Evolutionary conservation across 495 filamentous ascomycete species (phyloP).

Genomic region (Daldinia decipiens): DNA sequence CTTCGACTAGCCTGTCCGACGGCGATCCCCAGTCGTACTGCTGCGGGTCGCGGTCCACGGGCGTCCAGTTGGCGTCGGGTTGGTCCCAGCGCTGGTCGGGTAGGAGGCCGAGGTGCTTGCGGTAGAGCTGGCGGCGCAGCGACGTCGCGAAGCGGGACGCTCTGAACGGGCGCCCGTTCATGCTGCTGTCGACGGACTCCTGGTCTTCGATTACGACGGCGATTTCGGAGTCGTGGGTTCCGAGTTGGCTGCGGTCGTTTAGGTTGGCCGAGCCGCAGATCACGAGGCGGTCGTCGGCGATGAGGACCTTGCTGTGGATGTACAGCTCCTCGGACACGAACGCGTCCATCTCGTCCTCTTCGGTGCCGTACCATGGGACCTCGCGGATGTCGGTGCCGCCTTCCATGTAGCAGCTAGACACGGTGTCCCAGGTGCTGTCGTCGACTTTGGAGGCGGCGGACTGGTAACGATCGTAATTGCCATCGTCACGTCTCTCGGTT

Average conservation of each 20-base stretch:
- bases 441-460: constrained; percentile 65
- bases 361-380: constrained; percentile 81
- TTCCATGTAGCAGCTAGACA: constrained; percentile 87
- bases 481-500: constrained; percentile 15
- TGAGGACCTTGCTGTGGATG: constrained; percentile 91
- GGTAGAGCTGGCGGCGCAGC: constrained; percentile 85
- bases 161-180: constrained; percentile 75
- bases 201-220: constrained; percentile 85
- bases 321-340: constrained; percentile 96
- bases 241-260: constrained; percentile 93
- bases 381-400: constrained; percentile 76
- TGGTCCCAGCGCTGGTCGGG: constrained; percentile 71
- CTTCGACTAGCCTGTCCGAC: constrained; percentile 77
- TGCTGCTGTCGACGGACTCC: constrained; percentile 71
- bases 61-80: constrained; percentile 78
- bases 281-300: constrained; percentile 88
- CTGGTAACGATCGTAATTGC: constrained; percentile 69
- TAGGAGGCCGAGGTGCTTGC: constrained; percentile 90
- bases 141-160: constrained; percentile 85
- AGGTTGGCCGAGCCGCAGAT: constrained; percentile 94
- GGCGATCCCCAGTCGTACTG: constrained; percentile 82
- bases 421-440: constrained; percentile 74
- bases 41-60: constrained; percentile 74
- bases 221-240: constrained; percentile 85
- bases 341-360: constrained; percentile 81